These are phyloP conservation scores for Lactifluus volemus DNA, from an alignment of 768 basidiomycete genomes.

Conservation along the genomic window DNA sequence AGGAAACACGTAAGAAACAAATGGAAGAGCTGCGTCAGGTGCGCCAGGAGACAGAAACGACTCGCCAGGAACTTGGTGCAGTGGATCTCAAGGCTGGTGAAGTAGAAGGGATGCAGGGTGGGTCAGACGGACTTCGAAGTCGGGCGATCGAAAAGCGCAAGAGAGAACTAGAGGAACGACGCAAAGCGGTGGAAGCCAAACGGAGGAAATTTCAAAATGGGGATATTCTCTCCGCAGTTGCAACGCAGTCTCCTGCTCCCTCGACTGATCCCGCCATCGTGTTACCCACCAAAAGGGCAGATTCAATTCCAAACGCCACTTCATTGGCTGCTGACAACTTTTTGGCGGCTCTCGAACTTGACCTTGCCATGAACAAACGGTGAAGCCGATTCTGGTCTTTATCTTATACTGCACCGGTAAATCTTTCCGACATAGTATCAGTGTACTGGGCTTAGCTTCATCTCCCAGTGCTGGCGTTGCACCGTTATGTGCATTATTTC, in stretches of 20 bases:
- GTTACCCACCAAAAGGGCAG: slow-evolving; percentile 13
- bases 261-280: neutral
- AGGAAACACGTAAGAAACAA: slow-evolving; percentile 64
- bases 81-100: slow-evolving; percentile 59
- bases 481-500: slow-evolving; percentile 3
- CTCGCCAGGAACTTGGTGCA: slow-evolving; percentile 51
- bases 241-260: slow-evolving; percentile 11
- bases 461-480: slow-evolving; percentile 2
- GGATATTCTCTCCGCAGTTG: neutral
- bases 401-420: neutral
- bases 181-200: slow-evolving; percentile 53
- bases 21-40: slow-evolving; percentile 72
- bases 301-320: neutral
- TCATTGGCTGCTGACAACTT: slow-evolving; percentile 51
- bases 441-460: slow-evolving; percentile 6
- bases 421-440: neutral
- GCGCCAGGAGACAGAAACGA: slow-evolving; percentile 63
- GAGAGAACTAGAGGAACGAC: slow-evolving; percentile 61
- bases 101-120: slow-evolving; percentile 62
- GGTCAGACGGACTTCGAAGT: slow-evolving; percentile 31
- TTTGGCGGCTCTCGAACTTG: slow-evolving; percentile 54
- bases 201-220: slow-evolving; percentile 41
- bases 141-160: slow-evolving; percentile 66
- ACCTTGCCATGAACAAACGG: slow-evolving; percentile 36
- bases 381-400: neutral